Base-by-base conservation (phyloP, 129 eudicot species). In the Erigeron canadensis region DNA sequence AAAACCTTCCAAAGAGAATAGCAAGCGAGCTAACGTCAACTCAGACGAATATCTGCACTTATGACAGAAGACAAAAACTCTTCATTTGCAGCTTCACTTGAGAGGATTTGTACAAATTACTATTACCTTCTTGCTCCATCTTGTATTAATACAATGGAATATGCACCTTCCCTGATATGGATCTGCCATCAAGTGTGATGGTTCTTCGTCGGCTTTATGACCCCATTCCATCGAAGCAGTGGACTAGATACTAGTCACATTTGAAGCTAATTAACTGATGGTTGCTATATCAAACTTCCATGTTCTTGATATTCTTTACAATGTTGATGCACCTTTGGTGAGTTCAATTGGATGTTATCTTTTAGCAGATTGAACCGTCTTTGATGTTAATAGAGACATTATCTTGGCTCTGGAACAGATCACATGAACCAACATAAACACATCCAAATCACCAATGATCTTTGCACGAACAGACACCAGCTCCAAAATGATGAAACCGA, bases 401-500 rank as follows among this genome's bases (percentile, higher is more conserved):
- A 72, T 69, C 51, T 44, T 23, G 45, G 44, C 67, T 58, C 57
- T 44, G 57, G 62, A 9, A 45, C 22, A 2, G 17, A 68, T 47
- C 63, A 58, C 59, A 38, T 68, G 38, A 39, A 77, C 44, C 58
- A 60, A 23, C 37, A 46, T 5, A 37, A 48, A 39, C 4, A 7
- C 71, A 69, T 19, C 72, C 61, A n/a, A 67, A 63, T 85, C 77
- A 94, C 98, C 98, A 94, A 73, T 87, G 87, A 72, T 89, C 98
- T 69, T 86, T 87, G 73, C 98, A 87, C 6, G 98, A 93, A 81
- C 98, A 94, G 16, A 63, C 59, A 70, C 98, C 96, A 48, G 67
- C 86, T 70, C 80, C 81, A 75, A 94, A 94, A 84, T 89, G 98
- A 84, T 94, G 98, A 71, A 94, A 94, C 22, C 96, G 86, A 53